A percentile compares a stretch with the other conserved stretches of the same genome.
Conservation (phyloP, 768 basidiomycete genomes). For the Suillus fuscotomentosus region DNA sequence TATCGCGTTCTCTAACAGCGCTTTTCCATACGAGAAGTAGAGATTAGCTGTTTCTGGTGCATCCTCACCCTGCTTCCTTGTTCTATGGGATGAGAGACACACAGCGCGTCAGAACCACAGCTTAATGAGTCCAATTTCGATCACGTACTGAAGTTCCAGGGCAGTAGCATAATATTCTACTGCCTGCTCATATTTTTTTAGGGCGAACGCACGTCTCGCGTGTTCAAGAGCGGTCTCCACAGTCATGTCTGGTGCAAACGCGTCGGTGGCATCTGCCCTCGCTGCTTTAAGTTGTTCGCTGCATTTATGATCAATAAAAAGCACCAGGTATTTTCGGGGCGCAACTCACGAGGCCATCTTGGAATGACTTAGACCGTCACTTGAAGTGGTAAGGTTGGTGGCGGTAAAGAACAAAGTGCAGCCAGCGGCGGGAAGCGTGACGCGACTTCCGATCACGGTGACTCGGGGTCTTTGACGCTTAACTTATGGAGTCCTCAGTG, state of each 20-base stretch:
- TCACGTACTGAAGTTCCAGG: constrained; percentile 77
- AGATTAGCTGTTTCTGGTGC: constrained; percentile 84
- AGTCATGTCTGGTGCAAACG: constrained; percentile 24
- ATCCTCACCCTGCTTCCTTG: constrained; percentile 73
- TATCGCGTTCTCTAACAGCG: constrained; percentile 91
- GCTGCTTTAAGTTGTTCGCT: constrained; percentile 12
- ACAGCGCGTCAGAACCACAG: constrained; percentile 15
- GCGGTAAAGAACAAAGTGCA: background rate
- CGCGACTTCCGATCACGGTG: constrained; percentile 3
- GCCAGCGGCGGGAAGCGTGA: constrained; percentile 1
- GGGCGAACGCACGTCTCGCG: constrained; percentile 85
- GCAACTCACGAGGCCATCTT: constrained; percentile 27
- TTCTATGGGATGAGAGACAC: constrained; percentile 42
- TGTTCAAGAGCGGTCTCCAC: constrained; percentile 68
- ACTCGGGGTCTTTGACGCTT: background rate
- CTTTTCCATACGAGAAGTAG: constrained; percentile 90
- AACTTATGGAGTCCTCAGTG: background rate
- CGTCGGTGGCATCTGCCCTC: constrained; percentile 20
- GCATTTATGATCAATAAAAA: background rate
- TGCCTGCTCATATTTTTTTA: constrained; percentile 83
- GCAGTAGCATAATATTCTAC: constrained; percentile 83
- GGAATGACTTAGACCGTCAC: background rate
- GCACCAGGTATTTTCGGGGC: background rate
- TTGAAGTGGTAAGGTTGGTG: background rate
- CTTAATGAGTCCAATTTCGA: constrained; percentile 18